These are phyloP conservation scores for Gymnopilus dilepis DNA, from an alignment of 768 basidiomycete species.

Conservation along the genomic window DNA sequence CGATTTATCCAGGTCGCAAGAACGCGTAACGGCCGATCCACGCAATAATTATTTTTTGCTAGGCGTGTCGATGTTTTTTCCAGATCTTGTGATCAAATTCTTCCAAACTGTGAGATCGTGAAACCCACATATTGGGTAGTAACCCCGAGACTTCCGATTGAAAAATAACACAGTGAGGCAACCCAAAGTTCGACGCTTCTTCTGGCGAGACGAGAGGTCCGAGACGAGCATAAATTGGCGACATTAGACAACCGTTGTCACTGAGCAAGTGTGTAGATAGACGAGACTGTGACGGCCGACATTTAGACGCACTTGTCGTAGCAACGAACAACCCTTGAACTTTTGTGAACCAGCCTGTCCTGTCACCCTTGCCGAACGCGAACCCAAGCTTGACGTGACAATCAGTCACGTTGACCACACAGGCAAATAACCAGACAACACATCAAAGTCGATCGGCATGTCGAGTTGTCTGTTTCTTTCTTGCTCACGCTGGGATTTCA, in stretches of 20 bases:
- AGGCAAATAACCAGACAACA: not conserved
- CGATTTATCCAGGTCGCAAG: constrained; percentile 31
- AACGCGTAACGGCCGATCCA: constrained; percentile 32
- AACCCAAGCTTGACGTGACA: not conserved
- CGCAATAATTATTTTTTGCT: constrained; percentile 27
- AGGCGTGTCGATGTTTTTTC: constrained; percentile 20
- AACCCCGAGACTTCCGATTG: constrained; percentile 29
- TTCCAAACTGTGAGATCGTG: constrained; percentile 24
- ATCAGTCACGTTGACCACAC: constrained; percentile 4
- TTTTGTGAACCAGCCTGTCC: constrained; percentile 4
- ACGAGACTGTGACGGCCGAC: constrained; percentile 21
- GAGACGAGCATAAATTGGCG: constrained; percentile 11
- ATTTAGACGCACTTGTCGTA: constrained; percentile 18
- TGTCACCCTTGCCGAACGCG: not conserved
- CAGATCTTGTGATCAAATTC: constrained; percentile 28
- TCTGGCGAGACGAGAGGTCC: constrained; percentile 15
- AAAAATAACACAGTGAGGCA: constrained; percentile 2
- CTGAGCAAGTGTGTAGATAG: constrained; percentile 12
- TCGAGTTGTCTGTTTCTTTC: not conserved
- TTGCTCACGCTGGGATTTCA: constrained; percentile 6
- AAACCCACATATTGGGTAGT: constrained; percentile 22
- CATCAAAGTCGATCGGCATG: not conserved
- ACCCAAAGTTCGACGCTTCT: constrained; percentile 12
- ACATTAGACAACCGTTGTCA: constrained; percentile 26
- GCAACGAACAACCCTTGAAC: constrained; percentile 25